These are phyloP conservation scores for Chaetomium tenue DNA, from an alignment of 495 filamentous ascomycete genomes.

Conservation along the genomic window DNA sequence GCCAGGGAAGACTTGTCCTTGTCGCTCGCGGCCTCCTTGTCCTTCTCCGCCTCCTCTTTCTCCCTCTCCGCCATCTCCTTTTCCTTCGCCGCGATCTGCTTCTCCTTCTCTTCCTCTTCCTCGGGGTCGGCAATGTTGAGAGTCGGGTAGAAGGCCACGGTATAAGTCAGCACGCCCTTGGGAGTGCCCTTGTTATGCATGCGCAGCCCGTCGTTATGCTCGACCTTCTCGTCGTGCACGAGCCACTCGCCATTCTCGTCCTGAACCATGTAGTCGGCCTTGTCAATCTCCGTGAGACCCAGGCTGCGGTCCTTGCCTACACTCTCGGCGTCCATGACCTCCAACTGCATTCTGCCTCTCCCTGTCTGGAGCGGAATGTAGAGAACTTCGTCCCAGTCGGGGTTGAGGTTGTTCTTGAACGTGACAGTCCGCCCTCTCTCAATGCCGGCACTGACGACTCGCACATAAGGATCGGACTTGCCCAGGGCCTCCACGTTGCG, in stretches of 20 bases:
- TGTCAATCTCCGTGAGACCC: conserved; percentile 70
- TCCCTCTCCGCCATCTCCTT: conserved; percentile 30
- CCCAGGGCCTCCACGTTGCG: conserved; percentile 93
- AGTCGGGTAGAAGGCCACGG: conserved; percentile 84
- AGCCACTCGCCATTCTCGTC: conserved; percentile 78
- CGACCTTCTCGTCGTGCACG: conserved; percentile 70
- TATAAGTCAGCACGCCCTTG: conserved; percentile 83
- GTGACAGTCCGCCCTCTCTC: conserved; percentile 90
- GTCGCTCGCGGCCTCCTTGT: conserved; percentile 34
- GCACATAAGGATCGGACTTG: conserved; percentile 93
- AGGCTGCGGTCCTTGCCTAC: conserved; percentile 83
- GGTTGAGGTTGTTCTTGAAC: conserved; percentile 92
- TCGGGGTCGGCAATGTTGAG: conserved; percentile 87
- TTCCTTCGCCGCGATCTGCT: conserved; percentile 24
- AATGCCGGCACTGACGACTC: conserved; percentile 83
- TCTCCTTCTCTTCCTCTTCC: conserved; percentile 70
- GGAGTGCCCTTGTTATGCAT: conserved; percentile 62
- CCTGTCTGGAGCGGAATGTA: conserved; percentile 88
- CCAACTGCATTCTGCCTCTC: conserved; percentile 80
- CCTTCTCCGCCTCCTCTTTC: conserved; percentile 35
- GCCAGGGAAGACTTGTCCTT: conserved; percentile 16
- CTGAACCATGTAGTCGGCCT: conserved; percentile 74
- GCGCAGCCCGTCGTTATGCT: conserved; percentile 60
- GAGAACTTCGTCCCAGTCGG: conserved; percentile 92
- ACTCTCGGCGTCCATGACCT: conserved; percentile 96